Base-by-base conservation (phyloP, 129 eudicot genomes). In the Chrysanthemum lavandulifolium region DNA sequence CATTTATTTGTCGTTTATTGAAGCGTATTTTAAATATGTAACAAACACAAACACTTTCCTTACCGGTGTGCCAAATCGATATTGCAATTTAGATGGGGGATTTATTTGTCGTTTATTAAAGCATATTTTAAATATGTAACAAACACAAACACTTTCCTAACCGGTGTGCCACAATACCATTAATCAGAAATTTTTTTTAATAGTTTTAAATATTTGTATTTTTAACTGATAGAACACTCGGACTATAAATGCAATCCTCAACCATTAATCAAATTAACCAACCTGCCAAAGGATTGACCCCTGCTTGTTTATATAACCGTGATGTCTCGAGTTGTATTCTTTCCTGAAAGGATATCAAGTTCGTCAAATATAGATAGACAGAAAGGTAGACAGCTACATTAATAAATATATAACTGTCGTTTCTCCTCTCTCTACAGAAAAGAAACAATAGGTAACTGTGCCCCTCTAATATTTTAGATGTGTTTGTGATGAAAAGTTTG, bases 281-380 rank as follows among this genome's bases (percentile, higher is more conserved):
- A 94, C 99, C 99, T 84, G 99, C 99, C 82, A 90, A 84, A 60
- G 99, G 99, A 82, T 95, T 95, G 72, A 95, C 96, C 77, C 99
- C 99, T 23, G 99, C 99, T 82, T 95, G 97, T 63, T 60, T 88
- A 73, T 95, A 95, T 54, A 95, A 80, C 19, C 99, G 91, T 8
- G 93, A 80, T 75, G 99, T 95, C 92, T 95, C 99, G 33, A 95
- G 99, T 83, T 90, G 97, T 84, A 95, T 90, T 80, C 97, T 86
- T 88, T 95, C 99, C 99, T 95, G 92, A 65, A 82, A 75, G 63
- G 56, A 70, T 45, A 73, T 52, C 67, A 71, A 49, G 36, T 64
- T 54, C 55, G 63, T 53, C 57, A 78, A 23, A 67, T 7, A 55
- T 15, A 47, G 10, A 73, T 51, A 71, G 43, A 72, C 6, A 40